Conservation (phyloP, 352 stramenopile species). For the Phytopythium litorale region DNA sequence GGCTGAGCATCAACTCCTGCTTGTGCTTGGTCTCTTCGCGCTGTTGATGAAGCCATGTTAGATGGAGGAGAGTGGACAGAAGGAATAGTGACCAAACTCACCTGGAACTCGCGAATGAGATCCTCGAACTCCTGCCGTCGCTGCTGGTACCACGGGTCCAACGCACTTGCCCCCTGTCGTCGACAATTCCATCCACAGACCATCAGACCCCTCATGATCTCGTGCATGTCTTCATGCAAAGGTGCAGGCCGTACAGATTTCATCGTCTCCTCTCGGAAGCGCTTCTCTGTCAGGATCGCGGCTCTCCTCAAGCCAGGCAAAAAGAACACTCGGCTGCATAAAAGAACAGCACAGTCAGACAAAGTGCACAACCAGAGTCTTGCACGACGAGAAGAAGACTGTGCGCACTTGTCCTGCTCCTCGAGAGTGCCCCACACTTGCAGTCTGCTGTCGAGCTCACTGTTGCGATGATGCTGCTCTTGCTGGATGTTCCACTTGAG, state of each 20-base stretch:
- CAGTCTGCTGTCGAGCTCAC: conserved; percentile 46
- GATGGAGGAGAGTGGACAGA: not conserved
- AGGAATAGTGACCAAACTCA: conserved; percentile 19
- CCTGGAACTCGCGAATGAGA: conserved; percentile 54
- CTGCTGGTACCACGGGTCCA: conserved; percentile 13
- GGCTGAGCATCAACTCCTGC: conserved; percentile 67
- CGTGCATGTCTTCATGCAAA: not conserved
- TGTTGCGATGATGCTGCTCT: conserved; percentile 60
- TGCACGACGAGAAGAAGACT: not conserved
- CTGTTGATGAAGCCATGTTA: conserved; percentile 17
- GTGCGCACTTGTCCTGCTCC: conserved; percentile 50
- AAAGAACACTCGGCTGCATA: conserved; percentile 53
- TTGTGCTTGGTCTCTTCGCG: conserved; percentile 72
- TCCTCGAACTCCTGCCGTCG: conserved; percentile 43
- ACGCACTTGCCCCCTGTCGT: not conserved
- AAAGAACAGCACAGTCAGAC: conserved; percentile 8
- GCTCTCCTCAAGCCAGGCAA: conserved; percentile 51
- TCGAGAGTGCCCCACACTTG: conserved; percentile 55
- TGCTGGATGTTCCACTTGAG: conserved; percentile 65
- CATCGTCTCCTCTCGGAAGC: conserved; percentile 63
- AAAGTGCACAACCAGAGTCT: not conserved
- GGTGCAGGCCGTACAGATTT: conserved; percentile 23
- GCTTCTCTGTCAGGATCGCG: conserved; percentile 65
- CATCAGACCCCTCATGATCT: not conserved
- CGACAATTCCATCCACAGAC: not conserved